A percentile compares a stretch with the other conserved stretches of the same genome.
These are phyloP conservation scores for Crucibulum laeve DNA, from an alignment of 768 basidiomycete species.

Conservation along the genomic window DNA sequence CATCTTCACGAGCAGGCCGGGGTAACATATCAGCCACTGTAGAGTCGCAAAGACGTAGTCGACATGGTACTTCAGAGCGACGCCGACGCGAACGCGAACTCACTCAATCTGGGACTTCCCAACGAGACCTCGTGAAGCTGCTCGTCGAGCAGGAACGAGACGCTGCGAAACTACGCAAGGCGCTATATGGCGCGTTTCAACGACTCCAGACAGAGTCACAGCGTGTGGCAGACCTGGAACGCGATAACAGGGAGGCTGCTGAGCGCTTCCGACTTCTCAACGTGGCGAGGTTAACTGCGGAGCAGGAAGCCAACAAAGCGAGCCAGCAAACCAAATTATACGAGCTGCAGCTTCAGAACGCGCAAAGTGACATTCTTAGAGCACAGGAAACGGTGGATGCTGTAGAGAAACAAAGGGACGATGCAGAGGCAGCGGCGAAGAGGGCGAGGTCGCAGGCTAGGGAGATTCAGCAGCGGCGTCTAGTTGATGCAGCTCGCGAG, in stretches of 20 bases:
- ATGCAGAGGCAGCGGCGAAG: constrained; percentile 52
- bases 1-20: constrained; percentile 1
- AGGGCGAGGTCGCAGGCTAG: constrained; percentile 48
- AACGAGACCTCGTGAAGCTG: constrained; percentile 24
- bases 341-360: constrained; percentile 33
- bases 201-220: constrained; percentile 29
- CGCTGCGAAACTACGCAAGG: constrained; percentile 25
- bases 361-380: constrained; percentile 45
- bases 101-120: constrained; percentile 12
- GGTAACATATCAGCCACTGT: constrained; percentile 2
- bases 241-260: constrained; percentile 23
- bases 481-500: constrained; percentile 50
- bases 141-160: constrained; percentile 30
- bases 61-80: constrained; percentile 3
- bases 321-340: constrained; percentile 32
- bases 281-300: constrained; percentile 28
- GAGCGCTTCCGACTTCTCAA: constrained; percentile 29
- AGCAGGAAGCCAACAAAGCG: constrained; percentile 31
- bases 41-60: constrained; percentile 2
- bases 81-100: constrained; percentile 16
- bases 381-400: constrained; percentile 45
- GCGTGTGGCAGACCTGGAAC: constrained; percentile 29
- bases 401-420: constrained; percentile 48
- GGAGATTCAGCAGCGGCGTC: constrained; percentile 43
- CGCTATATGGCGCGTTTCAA: constrained; percentile 28